phyloP scores from a whole-genome alignment of 108 stramenopile genomes.

The Nannochloropsis gaditana region DNA sequence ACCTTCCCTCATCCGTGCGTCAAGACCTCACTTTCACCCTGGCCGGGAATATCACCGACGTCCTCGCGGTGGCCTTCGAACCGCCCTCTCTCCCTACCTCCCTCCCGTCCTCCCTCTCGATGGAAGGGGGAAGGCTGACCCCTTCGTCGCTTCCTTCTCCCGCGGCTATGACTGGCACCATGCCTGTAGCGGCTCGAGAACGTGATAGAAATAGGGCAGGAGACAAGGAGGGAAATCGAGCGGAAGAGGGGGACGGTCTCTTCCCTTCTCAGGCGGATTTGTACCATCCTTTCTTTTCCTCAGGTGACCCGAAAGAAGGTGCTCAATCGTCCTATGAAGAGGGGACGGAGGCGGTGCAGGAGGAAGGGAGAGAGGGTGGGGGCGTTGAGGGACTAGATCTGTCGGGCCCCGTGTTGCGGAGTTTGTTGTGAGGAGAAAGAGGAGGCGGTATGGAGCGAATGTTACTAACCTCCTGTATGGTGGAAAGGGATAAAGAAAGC shows the following conservation, averaged over 20 bases:
- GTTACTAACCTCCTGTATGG: neutral
- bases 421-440: neutral
- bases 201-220: neutral
- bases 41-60: slow-evolving; percentile 28
- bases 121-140: neutral
- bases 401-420: neutral
- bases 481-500: neutral
- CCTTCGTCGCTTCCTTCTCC: neutral
- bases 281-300: neutral
- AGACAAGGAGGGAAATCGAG: neutral
- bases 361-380: neutral
- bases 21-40: slow-evolving; percentile 33
- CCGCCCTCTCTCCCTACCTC: neutral
- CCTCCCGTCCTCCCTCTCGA: neutral
- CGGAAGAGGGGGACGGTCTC: neutral
- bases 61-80: slow-evolving; percentile 25
- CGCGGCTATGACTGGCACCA: neutral
- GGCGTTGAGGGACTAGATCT: neutral
- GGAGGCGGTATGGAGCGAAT: neutral
- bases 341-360: neutral
- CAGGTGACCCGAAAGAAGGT: neutral
- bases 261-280: neutral
- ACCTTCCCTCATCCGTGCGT: slow-evolving; percentile 24
- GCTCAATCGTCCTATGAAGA: neutral
- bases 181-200: neutral